A percentile compares a stretch with the other conserved stretches of the same genome.
phyloP scores from a whole-genome alignment of 163 green algal species.

The Scenedesmus sp. region DNA sequence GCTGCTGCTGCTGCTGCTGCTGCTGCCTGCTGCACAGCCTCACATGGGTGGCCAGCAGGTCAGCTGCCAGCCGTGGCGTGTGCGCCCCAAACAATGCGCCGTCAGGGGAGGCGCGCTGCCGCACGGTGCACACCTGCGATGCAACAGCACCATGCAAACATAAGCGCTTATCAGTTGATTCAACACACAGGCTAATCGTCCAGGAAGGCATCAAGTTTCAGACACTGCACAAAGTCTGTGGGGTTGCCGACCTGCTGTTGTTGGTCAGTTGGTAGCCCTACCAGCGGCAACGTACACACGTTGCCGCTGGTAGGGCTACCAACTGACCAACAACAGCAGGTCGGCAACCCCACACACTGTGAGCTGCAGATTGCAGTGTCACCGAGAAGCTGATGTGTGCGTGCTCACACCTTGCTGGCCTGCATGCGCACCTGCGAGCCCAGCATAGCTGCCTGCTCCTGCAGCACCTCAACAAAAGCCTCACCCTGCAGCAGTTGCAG shows the following conservation, averaged over 20 bases:
- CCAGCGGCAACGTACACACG: no score
- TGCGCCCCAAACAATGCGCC: conserved; percentile 22
- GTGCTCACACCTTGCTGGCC: neutral
- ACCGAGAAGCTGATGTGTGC: no score
- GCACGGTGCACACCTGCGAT: neutral
- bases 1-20: neutral
- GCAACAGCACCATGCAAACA: neutral
- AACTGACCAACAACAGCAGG: no score
- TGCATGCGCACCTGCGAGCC: conserved; percentile 19
- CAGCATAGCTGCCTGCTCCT: conserved; percentile 7
- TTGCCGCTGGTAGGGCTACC: no score
- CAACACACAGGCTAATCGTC: neutral
- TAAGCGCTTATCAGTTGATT: neutral
- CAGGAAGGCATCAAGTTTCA: neutral
- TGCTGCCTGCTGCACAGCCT: conserved; percentile 21
- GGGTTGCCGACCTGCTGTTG: no score
- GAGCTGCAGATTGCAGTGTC: no score
- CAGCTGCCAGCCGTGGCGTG: conserved; percentile 13
- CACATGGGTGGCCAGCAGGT: neutral
- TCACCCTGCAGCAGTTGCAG: neutral
- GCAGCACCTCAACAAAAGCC: neutral
- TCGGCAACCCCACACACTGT: no score
- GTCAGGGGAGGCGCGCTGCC: neutral
- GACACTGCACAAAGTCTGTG: no score
- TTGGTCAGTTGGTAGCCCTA: no score